Evolutionary conservation across 495 filamentous ascomycete species (phyloP), one percentile per base, ranked within the genome.

Genomic region (Lepidopterella palustris): DNA sequence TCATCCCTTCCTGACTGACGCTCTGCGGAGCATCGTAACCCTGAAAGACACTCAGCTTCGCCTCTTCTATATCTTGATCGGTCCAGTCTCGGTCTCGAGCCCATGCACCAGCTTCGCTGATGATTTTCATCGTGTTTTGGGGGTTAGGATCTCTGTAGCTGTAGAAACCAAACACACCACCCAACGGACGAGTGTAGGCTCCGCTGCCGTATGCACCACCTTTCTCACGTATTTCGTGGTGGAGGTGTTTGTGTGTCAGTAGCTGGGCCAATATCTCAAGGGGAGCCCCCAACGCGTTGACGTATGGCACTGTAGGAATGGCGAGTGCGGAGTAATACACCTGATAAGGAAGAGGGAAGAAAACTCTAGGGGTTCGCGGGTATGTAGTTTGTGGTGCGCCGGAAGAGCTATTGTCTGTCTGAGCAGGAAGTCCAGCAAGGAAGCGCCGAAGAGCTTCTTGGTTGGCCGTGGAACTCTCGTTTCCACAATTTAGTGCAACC

Each of bases 91-190:
- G 87, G 63, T 95, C 87, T 51, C 86, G 75, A 5, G 95, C 95
- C 80, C 88, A 97, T 49, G 82, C 75, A 15, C 93, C 95, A 8
- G 89, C 87, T 62, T 86, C 86, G 21, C 79, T 75, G 82, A 97
- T 95, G 48, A 97, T 86, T 55, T 82, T 86, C 60, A 97, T 73
- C 0, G 88, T 88, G 71, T 96, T 97, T 58, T 84, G 76, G 8
- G 95, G 91, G 70, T 97, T 96, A n/a, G 95, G 93, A 73, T 98
- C 93, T 15, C 93, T 85, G 76, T 97, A 98, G 59, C 87, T 92
- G 75, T 92, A 96, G 74, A 96, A 92, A 35, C 90, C 90, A 66
- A 98, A 97, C 1, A 93, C 67, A 20, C 93, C 93, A 63, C 87
- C 86, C 2, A 95, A 68, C 3, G 85, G 84, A 9, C 84, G 82